Conservation (phyloP, 257 asterid species). For the Verbascum thapsus region DNA sequence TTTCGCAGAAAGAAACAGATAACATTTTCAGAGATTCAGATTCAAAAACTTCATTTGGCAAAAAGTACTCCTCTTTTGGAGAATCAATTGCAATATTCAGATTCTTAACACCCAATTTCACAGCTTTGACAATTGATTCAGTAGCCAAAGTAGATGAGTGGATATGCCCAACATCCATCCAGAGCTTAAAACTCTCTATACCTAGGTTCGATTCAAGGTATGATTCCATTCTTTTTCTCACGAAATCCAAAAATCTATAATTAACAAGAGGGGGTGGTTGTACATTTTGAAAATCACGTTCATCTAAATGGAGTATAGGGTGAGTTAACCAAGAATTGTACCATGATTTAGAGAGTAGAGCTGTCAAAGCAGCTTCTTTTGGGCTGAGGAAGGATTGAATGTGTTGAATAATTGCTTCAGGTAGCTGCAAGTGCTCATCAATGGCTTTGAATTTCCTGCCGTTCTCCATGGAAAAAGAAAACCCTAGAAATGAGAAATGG, state of each 20-base stretch:
- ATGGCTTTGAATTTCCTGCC: no score
- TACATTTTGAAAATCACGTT: neutral
- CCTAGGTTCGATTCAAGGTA: neutral
- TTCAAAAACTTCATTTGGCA: constrained; percentile 3
- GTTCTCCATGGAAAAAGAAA: no score
- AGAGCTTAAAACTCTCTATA: constrained; percentile 18
- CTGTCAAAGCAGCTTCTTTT: constrained; percentile 8
- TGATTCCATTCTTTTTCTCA: neutral
- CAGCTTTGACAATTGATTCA: neutral
- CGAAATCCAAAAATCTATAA: no score
- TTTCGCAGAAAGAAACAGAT: neutral
- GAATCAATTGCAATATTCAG: neutral
- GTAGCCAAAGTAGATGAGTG: neutral
- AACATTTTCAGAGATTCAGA: constrained; percentile 2
- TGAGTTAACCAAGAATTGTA: constrained; percentile 3
- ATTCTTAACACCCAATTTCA: neutral
- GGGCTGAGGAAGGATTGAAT: neutral
- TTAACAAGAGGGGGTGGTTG: no score
- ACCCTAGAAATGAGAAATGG: no score
- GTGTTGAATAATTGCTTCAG: constrained; percentile 3
- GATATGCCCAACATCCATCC: neutral
- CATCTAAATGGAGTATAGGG: neutral
- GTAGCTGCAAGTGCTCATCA: neutral
- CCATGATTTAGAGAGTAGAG: constrained; percentile 15
- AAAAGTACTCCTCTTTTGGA: no score